These are phyloP conservation scores for Emmonsia crescens DNA, from an alignment of 2,329 filamentous ascomycete genomes.

Conservation along the genomic window DNA sequence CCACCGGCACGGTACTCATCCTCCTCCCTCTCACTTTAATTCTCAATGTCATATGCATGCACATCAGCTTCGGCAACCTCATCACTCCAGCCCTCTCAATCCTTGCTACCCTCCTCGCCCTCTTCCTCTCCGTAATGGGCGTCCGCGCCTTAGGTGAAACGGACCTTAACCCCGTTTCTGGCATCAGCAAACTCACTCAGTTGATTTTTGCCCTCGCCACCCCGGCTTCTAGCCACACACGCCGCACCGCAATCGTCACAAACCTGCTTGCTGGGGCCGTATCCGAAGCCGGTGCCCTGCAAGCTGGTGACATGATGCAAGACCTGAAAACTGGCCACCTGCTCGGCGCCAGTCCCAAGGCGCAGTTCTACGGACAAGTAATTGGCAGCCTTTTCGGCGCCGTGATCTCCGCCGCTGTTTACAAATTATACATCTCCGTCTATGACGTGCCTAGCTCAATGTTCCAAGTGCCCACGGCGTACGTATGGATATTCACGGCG, in stretches of 20 bases:
- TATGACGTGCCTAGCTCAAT: constrained; percentile 80
- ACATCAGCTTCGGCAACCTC: constrained; percentile 69
- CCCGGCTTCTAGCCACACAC: constrained; percentile 65
- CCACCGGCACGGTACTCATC: constrained; percentile 57
- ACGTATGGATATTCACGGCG: constrained; percentile 96
- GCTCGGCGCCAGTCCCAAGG: constrained; percentile 80
- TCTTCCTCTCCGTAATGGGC: constrained; percentile 56
- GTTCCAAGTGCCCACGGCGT: constrained; percentile 88
- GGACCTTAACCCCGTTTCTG: constrained; percentile 90
- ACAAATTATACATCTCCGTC: constrained; percentile 79
- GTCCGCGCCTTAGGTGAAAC: constrained; percentile 64
- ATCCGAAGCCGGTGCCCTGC: constrained; percentile 71
- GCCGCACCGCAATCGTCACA: constrained; percentile 73
- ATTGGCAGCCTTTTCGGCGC: constrained; percentile 82
- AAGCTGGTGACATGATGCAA: constrained; percentile 93
- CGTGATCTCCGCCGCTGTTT: constrained; percentile 74
- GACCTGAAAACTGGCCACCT: constrained; percentile 94
- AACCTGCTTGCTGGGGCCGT: constrained; percentile 91
- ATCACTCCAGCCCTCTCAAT: constrained; percentile 69
- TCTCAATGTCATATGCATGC: constrained; percentile 72
- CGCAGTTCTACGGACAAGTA: constrained; percentile 93
- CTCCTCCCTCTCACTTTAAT: constrained; percentile 65
- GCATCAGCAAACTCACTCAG: constrained; percentile 93
- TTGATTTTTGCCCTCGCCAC: constrained; percentile 88
- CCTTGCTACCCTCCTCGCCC: constrained; percentile 71